Base-by-base conservation (phyloP, 2,329 filamentous ascomycete genomes). In the Ophiostoma pallidulum region DNA sequence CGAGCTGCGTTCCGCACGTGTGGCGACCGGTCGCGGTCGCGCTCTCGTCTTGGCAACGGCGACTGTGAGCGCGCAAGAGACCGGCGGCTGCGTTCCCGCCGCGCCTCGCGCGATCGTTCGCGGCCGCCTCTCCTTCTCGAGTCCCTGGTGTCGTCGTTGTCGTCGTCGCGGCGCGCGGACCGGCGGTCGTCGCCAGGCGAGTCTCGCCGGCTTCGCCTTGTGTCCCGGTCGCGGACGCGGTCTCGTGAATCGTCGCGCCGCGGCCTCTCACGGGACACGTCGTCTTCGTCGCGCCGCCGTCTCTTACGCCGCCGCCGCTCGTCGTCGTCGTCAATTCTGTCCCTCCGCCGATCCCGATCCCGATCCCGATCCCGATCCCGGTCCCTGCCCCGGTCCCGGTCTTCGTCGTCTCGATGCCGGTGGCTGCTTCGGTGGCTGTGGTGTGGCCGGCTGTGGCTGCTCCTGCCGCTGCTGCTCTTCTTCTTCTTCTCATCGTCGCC, bases 301-400 rank as follows among this genome's bases (percentile, higher is more conserved):
- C 52, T 40, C 37, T 48, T 42, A 38, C 37, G 37, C 9, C 47
- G 50, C 10, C 42, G 39, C 16, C 42, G 35, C 51, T 29, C 24
- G 37, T 68, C 66, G 35, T 54, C 29, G 9, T n/a, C 14, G 33
- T 36, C n/a, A n/a, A n/a, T n/a, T n/a, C n/a, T n/a, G n/a, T n/a
- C n/a, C n/a, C n/a, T n/a, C n/a, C n/a, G n/a, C 13, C 42, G 28
- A 14, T 41, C 28, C 4, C 18, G 16, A 12, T 39, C 22, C n/a
- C 38, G 5, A n/a, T 32, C 67, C 14, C 68, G 71, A 52, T 28
- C 22, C 13, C 42, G 28, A 14, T 41, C 28, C 4, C 18, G 16
- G 16, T 39, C 22, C n/a, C 38, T 6, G 19, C 26, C 67, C 14
- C 68, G 71, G 41, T 69, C 68, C 41, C 67, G 67, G 44, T 68